Base-by-base conservation (phyloP, 768 basidiomycete species). In the Megacollybia marginata region DNA sequence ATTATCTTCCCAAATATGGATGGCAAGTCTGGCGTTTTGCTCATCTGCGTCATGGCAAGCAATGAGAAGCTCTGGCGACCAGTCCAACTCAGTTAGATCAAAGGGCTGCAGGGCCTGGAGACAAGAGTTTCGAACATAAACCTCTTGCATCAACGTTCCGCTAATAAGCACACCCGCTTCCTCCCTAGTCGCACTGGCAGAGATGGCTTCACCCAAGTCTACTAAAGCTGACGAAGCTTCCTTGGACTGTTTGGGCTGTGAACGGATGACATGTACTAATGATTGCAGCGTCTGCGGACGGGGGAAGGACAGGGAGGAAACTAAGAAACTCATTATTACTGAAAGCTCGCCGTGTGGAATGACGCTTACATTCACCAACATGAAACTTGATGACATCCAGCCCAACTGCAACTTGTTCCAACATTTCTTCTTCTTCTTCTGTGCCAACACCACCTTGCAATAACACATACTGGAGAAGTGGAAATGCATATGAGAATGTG, bases 61-160 rank as follows among this genome's bases (percentile, higher is more conserved):
- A 35, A 97, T 75, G 83, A 91, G 90, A 1, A 99, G 65, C 61
- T 89, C 83, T 0, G 88, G 80, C 2, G 87, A 89, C 87, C 93
- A 99, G 53, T 96, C 93, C 34, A 92, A 63, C 44, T 98, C 95
- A 0, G 94, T 97, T 44, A 98, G 65, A 65, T 98, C 96, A 55
- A 98, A 86, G 0, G 93, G 87, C 91, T 97, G 52, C 2, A 98
- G 71, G 1, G 93, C 76, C 58, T 94, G 92, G n/a, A 98, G 69
- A 59, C 89, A 92, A 9, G 92, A 84, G 58, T 86, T 88, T 13
- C 95, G 78, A 1, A 88, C 90, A 58, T 91, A 86, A 0, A 83
- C 83, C 58, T 97, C 95, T 57, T 92, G 89, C n/a, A 77, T 67
- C 8, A 97, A 71, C 0, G 83, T 87, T 2, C 92, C 91, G 9